Evolutionary conservation across 345 rosid species (phyloP).

Genomic region (Acer campestre): DNA sequence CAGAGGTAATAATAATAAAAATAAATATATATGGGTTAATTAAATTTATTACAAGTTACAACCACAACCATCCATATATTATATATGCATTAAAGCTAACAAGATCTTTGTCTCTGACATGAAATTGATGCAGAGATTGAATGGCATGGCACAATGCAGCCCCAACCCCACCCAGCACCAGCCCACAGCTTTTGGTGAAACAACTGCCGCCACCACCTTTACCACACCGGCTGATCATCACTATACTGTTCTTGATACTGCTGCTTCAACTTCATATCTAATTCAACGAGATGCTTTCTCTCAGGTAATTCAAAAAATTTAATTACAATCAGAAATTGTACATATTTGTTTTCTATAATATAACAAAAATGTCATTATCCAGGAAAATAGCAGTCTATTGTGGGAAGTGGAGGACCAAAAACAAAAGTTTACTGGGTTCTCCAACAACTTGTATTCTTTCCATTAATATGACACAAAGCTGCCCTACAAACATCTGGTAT

Average conservation of each 20-base stretch:
- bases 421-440: constrained; percentile 51
- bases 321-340: background rate
- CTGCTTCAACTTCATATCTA: constrained; percentile 24
- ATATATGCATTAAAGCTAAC: constrained; percentile 22
- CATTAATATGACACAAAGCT: constrained; percentile 39
- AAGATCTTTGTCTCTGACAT: constrained; percentile 41
- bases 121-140: constrained; percentile 36
- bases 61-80: background rate
- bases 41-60: no score
- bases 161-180: constrained; percentile 26
- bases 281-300: constrained; percentile 30
- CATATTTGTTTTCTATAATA: background rate
- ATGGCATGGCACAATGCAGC: constrained; percentile 40
- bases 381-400: constrained; percentile 40
- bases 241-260: constrained; percentile 33
- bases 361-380: constrained; percentile 40
- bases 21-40: no score
- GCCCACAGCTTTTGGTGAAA: constrained; percentile 39
- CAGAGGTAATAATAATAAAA: constrained; percentile 43
- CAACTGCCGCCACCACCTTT: constrained; percentile 35
- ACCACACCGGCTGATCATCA: constrained; percentile 29
- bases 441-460: constrained; percentile 58
- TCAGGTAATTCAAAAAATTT: constrained; percentile 23
- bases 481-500: constrained; percentile 47
- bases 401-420: constrained; percentile 61